A percentile compares a stretch with the other conserved stretches of the same genome.
Conservation (phyloP, 164 flowering plant genomes). For the Litsea cubeba region DNA sequence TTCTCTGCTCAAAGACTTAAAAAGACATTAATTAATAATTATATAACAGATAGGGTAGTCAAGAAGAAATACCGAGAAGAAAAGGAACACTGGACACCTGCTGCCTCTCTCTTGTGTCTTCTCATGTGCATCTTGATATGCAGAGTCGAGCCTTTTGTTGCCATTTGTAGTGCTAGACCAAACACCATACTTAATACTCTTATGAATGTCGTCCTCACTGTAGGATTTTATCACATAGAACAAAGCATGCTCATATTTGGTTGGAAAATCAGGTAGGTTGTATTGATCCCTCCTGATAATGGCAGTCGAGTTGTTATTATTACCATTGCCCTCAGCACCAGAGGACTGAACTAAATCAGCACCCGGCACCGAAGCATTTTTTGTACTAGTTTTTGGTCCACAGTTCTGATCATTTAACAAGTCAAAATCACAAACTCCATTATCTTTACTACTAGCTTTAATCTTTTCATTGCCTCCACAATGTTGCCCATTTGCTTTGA, state of each 20-base stretch:
- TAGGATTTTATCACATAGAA: slow-evolving; percentile 83
- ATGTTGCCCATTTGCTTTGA: slow-evolving; percentile 28
- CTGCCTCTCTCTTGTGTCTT: slow-evolving; percentile 27
- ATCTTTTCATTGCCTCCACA: slow-evolving; percentile 35
- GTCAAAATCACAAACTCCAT: slow-evolving; percentile 26
- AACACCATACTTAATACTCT: slow-evolving; percentile 76
- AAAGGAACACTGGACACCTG: slow-evolving; percentile 64
- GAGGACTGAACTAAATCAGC: slow-evolving; percentile 18
- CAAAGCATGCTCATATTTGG: slow-evolving; percentile 47
- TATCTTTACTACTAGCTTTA: slow-evolving; percentile 32
- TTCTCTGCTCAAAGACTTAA: no score
- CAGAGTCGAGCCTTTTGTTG: slow-evolving; percentile 62
- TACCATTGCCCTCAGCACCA: slow-evolving; percentile 18
- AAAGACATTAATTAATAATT: no score
- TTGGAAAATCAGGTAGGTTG: slow-evolving; percentile 50
- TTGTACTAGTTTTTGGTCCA: slow-evolving; percentile 42
- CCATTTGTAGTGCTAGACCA: slow-evolving; percentile 87
- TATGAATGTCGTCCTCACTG: slow-evolving; percentile 80
- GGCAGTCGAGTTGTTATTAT: slow-evolving; percentile 14
- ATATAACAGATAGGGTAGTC: neutral
- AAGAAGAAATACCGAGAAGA: slow-evolving; percentile 58
- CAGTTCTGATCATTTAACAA: slow-evolving; percentile 48
- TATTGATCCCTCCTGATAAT: slow-evolving; percentile 42
- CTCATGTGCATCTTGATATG: slow-evolving; percentile 56
- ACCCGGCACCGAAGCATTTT: slow-evolving; percentile 16